Evolutionary conservation across 2,329 filamentous ascomycete species (phyloP).

Genomic region (Hypoxylon sp.): DNA sequence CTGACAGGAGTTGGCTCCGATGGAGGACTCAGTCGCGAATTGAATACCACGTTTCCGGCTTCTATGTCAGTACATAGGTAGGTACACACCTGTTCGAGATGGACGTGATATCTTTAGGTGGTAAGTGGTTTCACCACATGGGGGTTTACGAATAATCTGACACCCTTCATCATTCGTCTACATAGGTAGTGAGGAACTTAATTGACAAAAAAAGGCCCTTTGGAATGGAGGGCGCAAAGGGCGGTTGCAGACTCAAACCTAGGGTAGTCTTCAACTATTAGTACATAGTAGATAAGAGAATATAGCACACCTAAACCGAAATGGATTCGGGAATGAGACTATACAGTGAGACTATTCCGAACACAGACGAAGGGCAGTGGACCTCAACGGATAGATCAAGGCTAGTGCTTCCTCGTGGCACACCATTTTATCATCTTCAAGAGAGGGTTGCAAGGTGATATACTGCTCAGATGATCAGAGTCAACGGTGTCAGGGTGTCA

Average conservation of each 20-base stretch:
- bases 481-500: too few relatives aligned
- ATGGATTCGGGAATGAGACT: slow-evolving; percentile 28
- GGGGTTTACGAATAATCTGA: slow-evolving; percentile 28
- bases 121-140: slow-evolving; percentile 36
- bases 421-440: slow-evolving; percentile 31
- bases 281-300: slow-evolving; percentile 6
- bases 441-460: slow-evolving; percentile 6
- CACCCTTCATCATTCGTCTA: slow-evolving; percentile 22
- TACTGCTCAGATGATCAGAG: slow-evolving; percentile 21
- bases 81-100: not conserved
- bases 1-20: slow-evolving; percentile 3
- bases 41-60: slow-evolving; percentile 11
- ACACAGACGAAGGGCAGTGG: slow-evolving; percentile 28
- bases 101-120: slow-evolving; percentile 14
- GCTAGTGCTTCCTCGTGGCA: slow-evolving; percentile 28
- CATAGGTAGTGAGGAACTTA: not conserved
- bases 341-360: slow-evolving; percentile 32
- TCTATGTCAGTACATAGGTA: slow-evolving; percentile 4
- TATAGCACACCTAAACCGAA: slow-evolving; percentile 27
- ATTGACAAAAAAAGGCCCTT: slow-evolving; percentile 8
- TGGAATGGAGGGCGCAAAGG: slow-evolving; percentile 26
- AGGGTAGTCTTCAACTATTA: slow-evolving; percentile 10
- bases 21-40: not conserved
- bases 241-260: slow-evolving; percentile 31
- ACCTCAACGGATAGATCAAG: slow-evolving; percentile 27